phyloP scores from a whole-genome alignment of 1,284 basidiomycete species.

The Irpex sp. region DNA sequence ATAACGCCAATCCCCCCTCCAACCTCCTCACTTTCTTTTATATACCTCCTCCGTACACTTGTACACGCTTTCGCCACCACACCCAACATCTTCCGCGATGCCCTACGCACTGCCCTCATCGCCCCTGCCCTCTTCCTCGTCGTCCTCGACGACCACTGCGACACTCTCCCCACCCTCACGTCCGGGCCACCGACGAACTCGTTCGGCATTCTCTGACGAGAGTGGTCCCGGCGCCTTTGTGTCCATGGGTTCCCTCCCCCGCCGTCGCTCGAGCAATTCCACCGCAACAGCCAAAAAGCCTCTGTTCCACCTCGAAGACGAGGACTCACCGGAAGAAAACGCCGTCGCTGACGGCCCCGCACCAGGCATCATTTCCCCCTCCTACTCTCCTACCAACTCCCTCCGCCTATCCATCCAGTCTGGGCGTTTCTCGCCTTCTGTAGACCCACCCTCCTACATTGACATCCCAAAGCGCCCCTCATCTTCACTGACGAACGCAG shows the following conservation, averaged over 20 bases:
- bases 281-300: conserved; percentile 19
- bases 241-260: conserved; percentile 47
- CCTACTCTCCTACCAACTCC: conserved; percentile 16
- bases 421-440: conserved; percentile 30
- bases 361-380: conserved; percentile 9
- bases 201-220: conserved; percentile 41
- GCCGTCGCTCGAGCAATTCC: conserved; percentile 22
- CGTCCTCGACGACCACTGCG: conserved; percentile 13
- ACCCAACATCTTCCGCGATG: conserved; percentile 14
- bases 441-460: conserved; percentile 23
- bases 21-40: not conserved
- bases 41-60: not conserved
- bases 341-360: conserved; percentile 13
- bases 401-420: conserved; percentile 21
- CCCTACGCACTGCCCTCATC: conserved; percentile 25
- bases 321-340: conserved; percentile 22
- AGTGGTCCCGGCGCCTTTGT: conserved; percentile 49
- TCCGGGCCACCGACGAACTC: conserved; percentile 25
- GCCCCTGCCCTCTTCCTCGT: conserved; percentile 18
- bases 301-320: conserved; percentile 23
- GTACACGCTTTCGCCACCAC: not conserved
- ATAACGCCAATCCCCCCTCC: not conserved
- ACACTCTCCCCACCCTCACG: conserved; percentile 13
- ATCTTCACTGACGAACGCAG: conserved; percentile 16
- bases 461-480: conserved; percentile 21